Evolutionary conservation across 2,329 filamentous ascomycete genomes (phyloP).

Genomic region (Rugonectria rugulosa): DNA sequence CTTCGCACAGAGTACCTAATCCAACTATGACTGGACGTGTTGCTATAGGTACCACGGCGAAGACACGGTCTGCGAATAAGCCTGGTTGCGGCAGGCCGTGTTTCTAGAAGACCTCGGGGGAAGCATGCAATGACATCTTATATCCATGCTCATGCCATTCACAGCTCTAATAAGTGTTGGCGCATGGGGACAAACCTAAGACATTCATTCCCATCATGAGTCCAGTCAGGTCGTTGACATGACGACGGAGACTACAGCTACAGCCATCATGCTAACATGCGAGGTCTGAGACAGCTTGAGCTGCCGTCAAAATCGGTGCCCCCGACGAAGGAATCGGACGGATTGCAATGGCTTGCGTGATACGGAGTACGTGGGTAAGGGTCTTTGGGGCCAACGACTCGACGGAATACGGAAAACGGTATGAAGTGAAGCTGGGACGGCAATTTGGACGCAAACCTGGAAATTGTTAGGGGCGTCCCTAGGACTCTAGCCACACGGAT

Average conservation of each 20-base stretch:
- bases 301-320: background rate
- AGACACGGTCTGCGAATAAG: background rate
- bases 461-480: background rate
- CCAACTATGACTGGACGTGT: background rate
- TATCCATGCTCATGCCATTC: background rate
- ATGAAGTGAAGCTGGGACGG: too few species aligned
- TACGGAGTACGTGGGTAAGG: background rate
- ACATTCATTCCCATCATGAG: background rate
- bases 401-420: too few species aligned
- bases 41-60: background rate
- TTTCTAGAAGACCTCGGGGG: slow-evolving; percentile 13
- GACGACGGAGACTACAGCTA: slow-evolving; percentile 11
- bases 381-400: background rate
- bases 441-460: slow-evolving; percentile 19
- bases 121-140: background rate
- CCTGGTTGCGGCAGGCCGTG: background rate
- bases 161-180: background rate
- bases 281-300: background rate
- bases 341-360: background rate
- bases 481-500: slow-evolving; percentile 10
- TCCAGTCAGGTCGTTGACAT: slow-evolving; percentile 9
- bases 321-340: slow-evolving; percentile 10
- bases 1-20: slow-evolving; percentile 1
- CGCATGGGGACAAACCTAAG: background rate
- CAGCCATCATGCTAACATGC: background rate